Evolutionary conservation across 2,329 filamentous ascomycete genomes (phyloP), one percentile per base, ranked within the genome.

Genomic region (Xylaria sp.): DNA sequence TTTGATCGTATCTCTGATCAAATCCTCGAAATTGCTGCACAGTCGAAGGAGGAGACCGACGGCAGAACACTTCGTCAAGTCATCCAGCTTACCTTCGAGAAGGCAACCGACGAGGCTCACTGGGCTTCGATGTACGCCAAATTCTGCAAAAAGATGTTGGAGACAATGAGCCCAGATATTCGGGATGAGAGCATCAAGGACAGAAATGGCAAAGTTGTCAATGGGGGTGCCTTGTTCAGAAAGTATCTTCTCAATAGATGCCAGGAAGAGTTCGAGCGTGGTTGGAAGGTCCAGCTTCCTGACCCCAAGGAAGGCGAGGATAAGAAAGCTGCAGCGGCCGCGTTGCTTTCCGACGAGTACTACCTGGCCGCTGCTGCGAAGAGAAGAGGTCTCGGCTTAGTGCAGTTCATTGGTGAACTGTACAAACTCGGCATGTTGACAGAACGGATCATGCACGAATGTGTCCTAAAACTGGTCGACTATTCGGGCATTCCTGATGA

Each of bases 391-490:
- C 92, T 99, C 72, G 96, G 96, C 91, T 89, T 99, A 25, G 95
- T 99, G 72, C 95, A 98, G 83, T 99, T 99, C 84, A 99, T 99
- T 79, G 96, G 96, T 85, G 96, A 99, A 83, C 89, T 99, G 54
- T 99, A 97, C 89, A 99, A 98, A 87, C 90, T 99, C 69, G 91
- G 92, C 80, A 99, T 99, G 96, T 88, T 99, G 81, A 99, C 96
- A 70, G 93, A 98, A 81, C 93, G 95, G 80, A 99, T 99, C 83
- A 99, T 99, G 96, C 95, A 99, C 85, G 93, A 98, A 82, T 99
- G 96, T 87, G 94, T 99, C 32, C 91, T 94, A 84, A 97, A 97
- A 83, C 88, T 99, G 72, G 93, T 99, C 74, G 95, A 99, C 83
- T 98, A 97, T 82, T 92, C 95, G 78, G 94, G 93, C 70, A 85